Evolutionary conservation across 2,329 filamentous ascomycete genomes (phyloP).

Genomic region (Aspergillus fijiensis): DNA sequence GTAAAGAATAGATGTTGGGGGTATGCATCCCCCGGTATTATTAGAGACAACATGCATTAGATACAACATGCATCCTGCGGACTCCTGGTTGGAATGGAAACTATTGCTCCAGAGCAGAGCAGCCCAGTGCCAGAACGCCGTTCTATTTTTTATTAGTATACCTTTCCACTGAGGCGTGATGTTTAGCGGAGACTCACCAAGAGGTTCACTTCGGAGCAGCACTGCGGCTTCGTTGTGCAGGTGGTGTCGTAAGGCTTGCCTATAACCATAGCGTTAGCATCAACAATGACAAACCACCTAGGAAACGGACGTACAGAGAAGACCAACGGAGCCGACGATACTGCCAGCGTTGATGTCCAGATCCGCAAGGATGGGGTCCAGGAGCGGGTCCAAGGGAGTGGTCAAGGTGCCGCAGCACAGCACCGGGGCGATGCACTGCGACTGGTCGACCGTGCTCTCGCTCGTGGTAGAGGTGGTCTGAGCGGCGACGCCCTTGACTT

Average conservation of each 20-base stretch:
- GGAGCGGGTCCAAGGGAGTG: constrained; percentile 28
- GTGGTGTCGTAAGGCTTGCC: constrained; percentile 24
- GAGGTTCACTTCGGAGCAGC: constrained; percentile 33
- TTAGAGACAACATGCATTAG: too few relatives aligned
- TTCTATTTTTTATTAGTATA: constrained; percentile 18
- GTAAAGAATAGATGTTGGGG: too few relatives aligned
- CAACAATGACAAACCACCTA: neutral
- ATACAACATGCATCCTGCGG: too few relatives aligned
- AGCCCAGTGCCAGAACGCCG: constrained; percentile 28
- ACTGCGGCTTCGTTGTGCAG: constrained; percentile 27
- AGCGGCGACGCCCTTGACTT: constrained; percentile 16
- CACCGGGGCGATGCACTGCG: constrained; percentile 21
- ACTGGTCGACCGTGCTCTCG: constrained; percentile 8
- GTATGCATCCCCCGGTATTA: too few relatives aligned
- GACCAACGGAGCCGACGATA: constrained; percentile 30
- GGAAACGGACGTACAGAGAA: constrained; percentile 23
- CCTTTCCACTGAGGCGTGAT: neutral
- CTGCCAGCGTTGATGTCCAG: constrained; percentile 25
- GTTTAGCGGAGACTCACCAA: constrained; percentile 21
- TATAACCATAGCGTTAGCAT: constrained; percentile 6
- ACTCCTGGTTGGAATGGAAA: too few relatives aligned
- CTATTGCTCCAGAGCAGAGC: constrained; percentile 8
- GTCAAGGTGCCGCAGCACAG: constrained; percentile 32
- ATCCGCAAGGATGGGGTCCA: constrained; percentile 27
- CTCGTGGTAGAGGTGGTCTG: constrained; percentile 12